Conservation (phyloP, 768 basidiomycete genomes). For the Mrakia frigida region DNA sequence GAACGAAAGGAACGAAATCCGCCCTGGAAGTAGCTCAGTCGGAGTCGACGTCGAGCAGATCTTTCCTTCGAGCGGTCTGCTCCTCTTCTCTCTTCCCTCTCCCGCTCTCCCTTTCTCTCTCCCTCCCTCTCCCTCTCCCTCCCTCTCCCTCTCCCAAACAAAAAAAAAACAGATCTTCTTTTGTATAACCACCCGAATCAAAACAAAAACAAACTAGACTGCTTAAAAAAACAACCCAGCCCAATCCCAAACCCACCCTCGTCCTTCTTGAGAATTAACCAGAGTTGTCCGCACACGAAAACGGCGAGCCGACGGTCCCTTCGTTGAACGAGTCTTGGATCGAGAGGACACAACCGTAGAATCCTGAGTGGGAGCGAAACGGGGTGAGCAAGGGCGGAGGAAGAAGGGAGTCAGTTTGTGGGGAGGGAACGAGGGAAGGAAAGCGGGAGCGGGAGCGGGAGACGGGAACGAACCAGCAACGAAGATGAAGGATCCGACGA, state of each 20-base stretch:
- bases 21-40: too few species aligned
- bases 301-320: conserved; percentile 26
- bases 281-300: conserved; percentile 32
- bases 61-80: too few species aligned
- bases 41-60: too few species aligned
- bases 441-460: not conserved
- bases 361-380: not conserved
- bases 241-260: too few species aligned
- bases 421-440: not conserved
- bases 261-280: not conserved
- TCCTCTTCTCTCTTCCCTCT: too few species aligned
- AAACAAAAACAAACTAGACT: not conserved
- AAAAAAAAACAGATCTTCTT: too few species aligned
- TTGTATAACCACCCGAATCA: not conserved
- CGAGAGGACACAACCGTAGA: conserved; percentile 21
- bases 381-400: not conserved
- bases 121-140: too few species aligned
- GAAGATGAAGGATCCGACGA: conserved; percentile 35
- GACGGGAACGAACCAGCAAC: conserved; percentile 31
- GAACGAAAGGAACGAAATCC: too few species aligned
- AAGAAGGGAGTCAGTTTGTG: not conserved
- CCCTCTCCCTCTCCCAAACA: too few species aligned
- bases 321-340: conserved; percentile 29
- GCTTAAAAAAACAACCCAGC: too few species aligned
- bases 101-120: too few species aligned